Percentiles rank a stretch among this genome's conserved stretches.
phyloP scores from a whole-genome alignment of 2,329 filamentous ascomycete species.

The Massarina eburnea region DNA sequence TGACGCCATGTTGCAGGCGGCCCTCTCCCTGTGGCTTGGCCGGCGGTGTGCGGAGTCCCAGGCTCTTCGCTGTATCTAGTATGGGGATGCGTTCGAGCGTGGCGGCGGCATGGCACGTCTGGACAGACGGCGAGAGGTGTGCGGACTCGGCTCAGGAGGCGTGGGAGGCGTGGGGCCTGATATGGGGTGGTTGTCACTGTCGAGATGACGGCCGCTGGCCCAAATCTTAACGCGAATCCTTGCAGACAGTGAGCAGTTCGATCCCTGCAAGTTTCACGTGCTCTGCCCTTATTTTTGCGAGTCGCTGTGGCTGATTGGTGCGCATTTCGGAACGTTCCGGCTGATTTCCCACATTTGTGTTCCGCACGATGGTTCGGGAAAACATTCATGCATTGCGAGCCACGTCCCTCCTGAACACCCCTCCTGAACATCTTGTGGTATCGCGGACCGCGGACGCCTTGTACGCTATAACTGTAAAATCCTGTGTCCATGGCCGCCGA shows the following conservation, averaged over 20 bases:
- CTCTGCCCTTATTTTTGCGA: no score
- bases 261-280: neutral
- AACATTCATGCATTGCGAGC: neutral
- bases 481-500: conserved; percentile 30
- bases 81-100: conserved; percentile 24
- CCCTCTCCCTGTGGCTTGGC: conserved; percentile 6
- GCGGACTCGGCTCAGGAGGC: conserved; percentile 24
- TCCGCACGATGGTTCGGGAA: neutral
- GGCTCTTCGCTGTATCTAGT: conserved; percentile 1
- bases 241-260: neutral
- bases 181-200: conserved; percentile 20
- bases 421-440: neutral
- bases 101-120: conserved; percentile 35
- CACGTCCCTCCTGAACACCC: no score
- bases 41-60: conserved; percentile 4
- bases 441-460: conserved; percentile 1
- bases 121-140: conserved; percentile 1
- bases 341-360: neutral
- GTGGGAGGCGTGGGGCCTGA: conserved; percentile 12
- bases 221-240: conserved; percentile 29
- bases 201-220: conserved; percentile 16
- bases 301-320: neutral
- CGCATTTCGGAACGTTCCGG: neutral
- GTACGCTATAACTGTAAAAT: conserved; percentile 12
- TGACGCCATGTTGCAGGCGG: conserved; percentile 58